These are phyloP conservation scores for Saitozyma sp. DNA, from an alignment of 768 basidiomycete species.

Conservation along the genomic window DNA sequence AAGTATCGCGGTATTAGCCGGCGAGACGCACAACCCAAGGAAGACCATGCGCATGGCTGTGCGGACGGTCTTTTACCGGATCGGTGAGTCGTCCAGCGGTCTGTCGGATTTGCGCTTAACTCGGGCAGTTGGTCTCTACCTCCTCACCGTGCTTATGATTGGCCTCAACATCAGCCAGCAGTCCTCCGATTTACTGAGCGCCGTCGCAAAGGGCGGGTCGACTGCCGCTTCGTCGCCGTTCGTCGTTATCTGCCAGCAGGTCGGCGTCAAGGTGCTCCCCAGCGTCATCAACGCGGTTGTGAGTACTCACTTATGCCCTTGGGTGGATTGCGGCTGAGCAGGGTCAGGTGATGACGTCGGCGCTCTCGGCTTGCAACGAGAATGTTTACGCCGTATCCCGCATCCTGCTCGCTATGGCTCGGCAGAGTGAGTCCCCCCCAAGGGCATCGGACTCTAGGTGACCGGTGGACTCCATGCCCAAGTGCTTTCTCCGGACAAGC, in stretches of 20 bases:
- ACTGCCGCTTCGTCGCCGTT: conserved; percentile 52
- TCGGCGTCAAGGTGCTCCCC: conserved; percentile 48
- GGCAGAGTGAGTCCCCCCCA: background rate
- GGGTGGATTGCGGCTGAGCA: no score
- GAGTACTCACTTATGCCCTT: no score
- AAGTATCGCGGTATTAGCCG: conserved; percentile 32
- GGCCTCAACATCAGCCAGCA: conserved; percentile 41
- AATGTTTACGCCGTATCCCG: conserved; percentile 22
- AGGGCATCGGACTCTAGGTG: background rate
- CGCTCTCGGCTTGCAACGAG: conserved; percentile 27
- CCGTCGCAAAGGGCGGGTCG: conserved; percentile 17
- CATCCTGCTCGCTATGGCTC: conserved; percentile 23
- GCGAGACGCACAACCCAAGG: conserved; percentile 40
- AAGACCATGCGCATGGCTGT: conserved; percentile 27
- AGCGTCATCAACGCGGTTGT: conserved; percentile 49
- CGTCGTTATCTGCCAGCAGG: conserved; percentile 48
- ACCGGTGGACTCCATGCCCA: conserved; percentile 2
- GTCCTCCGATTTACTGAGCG: conserved; percentile 26
- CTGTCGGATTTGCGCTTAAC: conserved; percentile 26
- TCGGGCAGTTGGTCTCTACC: conserved; percentile 19
- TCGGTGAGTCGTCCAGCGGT: background rate
- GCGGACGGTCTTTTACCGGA: background rate
- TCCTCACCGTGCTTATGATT: conserved; percentile 41
- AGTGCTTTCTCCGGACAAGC: conserved; percentile 7
- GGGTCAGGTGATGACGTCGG: conserved; percentile 45